Conservation (phyloP, 164 flowering plant genomes). For the Liquidambar formosana region DNA sequence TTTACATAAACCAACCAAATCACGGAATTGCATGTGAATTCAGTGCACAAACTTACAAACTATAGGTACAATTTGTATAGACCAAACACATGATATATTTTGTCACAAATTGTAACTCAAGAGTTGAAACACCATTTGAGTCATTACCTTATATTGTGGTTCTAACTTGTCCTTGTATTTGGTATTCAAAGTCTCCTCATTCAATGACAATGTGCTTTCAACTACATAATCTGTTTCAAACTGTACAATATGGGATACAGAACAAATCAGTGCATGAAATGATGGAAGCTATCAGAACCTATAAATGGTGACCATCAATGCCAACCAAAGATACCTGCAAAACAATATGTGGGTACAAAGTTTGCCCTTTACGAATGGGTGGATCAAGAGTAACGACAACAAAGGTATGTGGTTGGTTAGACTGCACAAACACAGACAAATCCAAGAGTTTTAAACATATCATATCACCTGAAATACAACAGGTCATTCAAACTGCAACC, state of each 20-base stretch:
- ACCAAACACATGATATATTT: background rate
- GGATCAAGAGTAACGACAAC: constrained; percentile 94
- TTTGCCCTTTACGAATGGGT: constrained; percentile 97
- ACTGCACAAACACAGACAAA: constrained; percentile 51
- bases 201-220: constrained; percentile 57
- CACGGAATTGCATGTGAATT: background rate
- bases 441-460: constrained; percentile 5
- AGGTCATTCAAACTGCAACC: background rate
- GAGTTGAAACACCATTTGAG: background rate
- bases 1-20: constrained; percentile 10
- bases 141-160: constrained; percentile 72
- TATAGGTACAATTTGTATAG: background rate
- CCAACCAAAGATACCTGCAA: constrained; percentile 67
- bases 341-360: constrained; percentile 96
- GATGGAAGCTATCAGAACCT: background rate
- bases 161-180: constrained; percentile 90
- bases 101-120: background rate
- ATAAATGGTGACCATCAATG: background rate
- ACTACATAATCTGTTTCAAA: constrained; percentile 90
- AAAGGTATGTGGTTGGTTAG: constrained; percentile 95
- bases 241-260: constrained; percentile 33
- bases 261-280: background rate
- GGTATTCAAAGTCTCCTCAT: constrained; percentile 67
- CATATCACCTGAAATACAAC: background rate
- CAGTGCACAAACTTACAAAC: background rate